Conservation (phyloP, 768 basidiomycete species). For the Crassisporium funariophilum region DNA sequence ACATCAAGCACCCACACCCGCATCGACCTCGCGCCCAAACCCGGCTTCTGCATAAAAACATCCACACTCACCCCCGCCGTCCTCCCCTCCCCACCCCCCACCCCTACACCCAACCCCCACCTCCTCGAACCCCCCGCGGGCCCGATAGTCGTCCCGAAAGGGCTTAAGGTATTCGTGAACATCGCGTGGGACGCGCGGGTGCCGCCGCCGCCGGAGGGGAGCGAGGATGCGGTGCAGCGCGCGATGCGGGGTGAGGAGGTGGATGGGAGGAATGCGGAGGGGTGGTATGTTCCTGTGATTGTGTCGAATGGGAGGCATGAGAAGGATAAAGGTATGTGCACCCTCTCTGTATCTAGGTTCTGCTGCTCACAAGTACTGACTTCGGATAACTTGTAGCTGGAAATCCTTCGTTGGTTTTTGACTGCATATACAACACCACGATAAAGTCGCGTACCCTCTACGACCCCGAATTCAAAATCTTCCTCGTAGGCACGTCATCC, state of each 20-base stretch:
- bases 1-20: too few species aligned
- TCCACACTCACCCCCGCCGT: constrained; percentile 42
- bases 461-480: constrained; percentile 67
- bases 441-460: constrained; percentile 60
- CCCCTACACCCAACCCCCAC: constrained; percentile 16
- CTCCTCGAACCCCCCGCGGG: constrained; percentile 28
- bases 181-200: constrained; percentile 70
- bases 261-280: constrained; percentile 39
- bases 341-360: not conserved
- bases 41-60: constrained; percentile 77
- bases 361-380: constrained; percentile 6
- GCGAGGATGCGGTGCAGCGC: constrained; percentile 56
- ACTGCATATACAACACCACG: constrained; percentile 64
- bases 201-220: constrained; percentile 66
- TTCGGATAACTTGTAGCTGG: constrained; percentile 56
- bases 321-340: constrained; percentile 65
- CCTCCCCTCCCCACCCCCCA: constrained; percentile 26
- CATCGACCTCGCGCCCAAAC: constrained; percentile 52
- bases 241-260: constrained; percentile 56
- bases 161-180: constrained; percentile 73
- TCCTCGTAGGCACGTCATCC: constrained; percentile 60
- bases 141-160: constrained; percentile 42
- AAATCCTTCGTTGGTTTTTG: constrained; percentile 69
- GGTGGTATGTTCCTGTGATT: constrained; percentile 71
- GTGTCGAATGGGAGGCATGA: constrained; percentile 66